A percentile compares a stretch with the other conserved stretches of the same genome.
Conservation (phyloP, 441 rosid species). For the Aleurites moluccanus region DNA sequence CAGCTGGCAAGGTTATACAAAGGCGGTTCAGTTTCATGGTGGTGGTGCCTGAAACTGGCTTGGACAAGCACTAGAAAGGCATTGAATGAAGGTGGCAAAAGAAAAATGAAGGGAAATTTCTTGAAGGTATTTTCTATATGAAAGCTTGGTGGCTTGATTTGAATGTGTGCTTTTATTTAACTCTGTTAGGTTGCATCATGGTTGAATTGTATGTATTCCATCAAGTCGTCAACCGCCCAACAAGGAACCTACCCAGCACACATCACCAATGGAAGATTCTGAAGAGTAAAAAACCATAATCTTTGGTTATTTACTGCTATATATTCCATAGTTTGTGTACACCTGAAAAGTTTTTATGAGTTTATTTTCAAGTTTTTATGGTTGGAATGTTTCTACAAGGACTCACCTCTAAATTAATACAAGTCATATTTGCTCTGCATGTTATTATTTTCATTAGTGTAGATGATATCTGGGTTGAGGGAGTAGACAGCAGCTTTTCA, state of each 20-base stretch:
- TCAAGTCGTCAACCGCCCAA: slow-evolving; percentile 12
- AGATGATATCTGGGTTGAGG: too few relatives aligned
- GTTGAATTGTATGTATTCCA: slow-evolving; percentile 30
- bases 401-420: too few relatives aligned
- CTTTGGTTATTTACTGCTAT: not conserved
- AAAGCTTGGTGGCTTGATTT: not conserved
- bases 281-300: not conserved
- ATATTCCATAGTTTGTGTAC: not conserved
- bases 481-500: too few relatives aligned
- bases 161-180: slow-evolving; percentile 29
- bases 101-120: not conserved
- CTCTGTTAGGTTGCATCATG: slow-evolving; percentile 38
- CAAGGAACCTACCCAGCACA: slow-evolving; percentile 4
- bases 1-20: slow-evolving; percentile 59
- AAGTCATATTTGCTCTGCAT: too few relatives aligned
- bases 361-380: too few relatives aligned
- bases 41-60: not conserved
- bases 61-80: slow-evolving; percentile 5
- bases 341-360: too few relatives aligned
- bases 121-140: not conserved
- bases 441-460: too few relatives aligned
- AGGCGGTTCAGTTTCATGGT: slow-evolving; percentile 52
- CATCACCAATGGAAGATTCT: slow-evolving; percentile 13
- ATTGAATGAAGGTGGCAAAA: slow-evolving; percentile 17
- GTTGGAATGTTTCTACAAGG: too few relatives aligned